Evolutionary conservation across 2,329 filamentous ascomycete genomes (phyloP), one percentile per base, ranked within the genome.

Genomic region (Diaporthe sp.): DNA sequence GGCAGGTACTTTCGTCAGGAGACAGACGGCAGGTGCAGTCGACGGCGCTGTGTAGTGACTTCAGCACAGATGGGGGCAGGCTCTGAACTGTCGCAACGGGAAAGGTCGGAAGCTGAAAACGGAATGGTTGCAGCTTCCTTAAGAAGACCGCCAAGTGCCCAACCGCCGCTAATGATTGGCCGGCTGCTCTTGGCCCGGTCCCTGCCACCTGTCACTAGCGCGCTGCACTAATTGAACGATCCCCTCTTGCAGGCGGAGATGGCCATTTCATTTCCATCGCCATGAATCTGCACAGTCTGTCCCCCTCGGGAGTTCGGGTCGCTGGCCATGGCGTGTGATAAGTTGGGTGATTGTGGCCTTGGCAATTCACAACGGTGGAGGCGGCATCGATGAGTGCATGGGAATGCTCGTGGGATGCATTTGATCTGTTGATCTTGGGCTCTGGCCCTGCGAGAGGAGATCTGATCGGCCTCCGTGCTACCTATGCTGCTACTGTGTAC

Each of bases 381-480:
- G 34, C 47, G 49, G 65, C 65, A 55, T 55, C 47, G n/a, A 39
- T 12, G 44, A 37, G 28, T 53, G 22, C 31, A 13, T 68, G 63
- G 31, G 39, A 12, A 34, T 28, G 63, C 47, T 39, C 22, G 47
- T 53, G 63, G 63, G 65, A 70, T 39, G 65, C 47, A 42, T 3
- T n/a, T 47, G 61, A 65, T 65, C 42, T 65, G 44, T 53, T 55
- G 47, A 70, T 70, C 65, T 42, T 7, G 47, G 42, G 42, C 34
- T 70, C 65, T 39, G n/a, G 49, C 49, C 47, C 47, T 70, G 49
- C 65, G 22, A 70, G 34, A 70, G 47, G 65, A 70, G 65, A 70
- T 70, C 65, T 70, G 65, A 70, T 70, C 65, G 65, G 65, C 65
- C 65, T 70, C 65, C 65, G 65, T 55, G 65, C 65, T 55, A 55